Base-by-base conservation (phyloP, 192 early-diverging fungal species). In the Rhizophagus clarus region DNA sequence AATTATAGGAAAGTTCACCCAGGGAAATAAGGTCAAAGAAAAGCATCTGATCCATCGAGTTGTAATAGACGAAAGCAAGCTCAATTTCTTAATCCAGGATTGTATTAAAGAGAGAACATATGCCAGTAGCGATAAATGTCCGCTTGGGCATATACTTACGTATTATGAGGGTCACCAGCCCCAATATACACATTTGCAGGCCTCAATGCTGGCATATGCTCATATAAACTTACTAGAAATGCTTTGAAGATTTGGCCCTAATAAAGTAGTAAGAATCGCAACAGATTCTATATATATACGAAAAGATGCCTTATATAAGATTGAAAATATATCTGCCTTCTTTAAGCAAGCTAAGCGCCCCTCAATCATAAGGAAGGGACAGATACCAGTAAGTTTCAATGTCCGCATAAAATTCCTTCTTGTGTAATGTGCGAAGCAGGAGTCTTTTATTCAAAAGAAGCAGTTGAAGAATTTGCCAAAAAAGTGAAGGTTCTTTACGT, bases 41-140 rank as follows among this genome's bases (percentile, higher is more conserved):
- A 76, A 76, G 37, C 1, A 60, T 34, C 60, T 76, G 1, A 47
- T 49, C 17, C 17, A 74, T 4, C 24, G 2, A 1, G 10, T 74
- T 74, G n/a, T 74, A 74, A 74, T 76, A 76, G 29, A 76, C 10
- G 60, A 76, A 60, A 60, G 34, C 22, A 2, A 72, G 26, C 71
- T 72, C 8, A 24, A 72, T 51, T 72, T 72, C 45, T 72, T 72
- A n/a, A 72, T 72, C 12, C 37, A 72, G 45, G 7, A 72, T 49
- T 72, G 42, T 10, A 51, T 49, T 49, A 49, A 72, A 29, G 42
- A 45, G 15, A n/a, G 9, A 51, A 72, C 45, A 26, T 72, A 49
- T 72, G 71, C 42, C 9, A 8, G 71, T 72, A 72, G 47, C 7
- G n/a, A 72, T 24, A 72, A 72, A 72, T 72, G 22, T 72, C 45